Evolutionary conservation across 2,329 filamentous ascomycete species (phyloP).

Genomic region (Xylariomycetidae sp.): DNA sequence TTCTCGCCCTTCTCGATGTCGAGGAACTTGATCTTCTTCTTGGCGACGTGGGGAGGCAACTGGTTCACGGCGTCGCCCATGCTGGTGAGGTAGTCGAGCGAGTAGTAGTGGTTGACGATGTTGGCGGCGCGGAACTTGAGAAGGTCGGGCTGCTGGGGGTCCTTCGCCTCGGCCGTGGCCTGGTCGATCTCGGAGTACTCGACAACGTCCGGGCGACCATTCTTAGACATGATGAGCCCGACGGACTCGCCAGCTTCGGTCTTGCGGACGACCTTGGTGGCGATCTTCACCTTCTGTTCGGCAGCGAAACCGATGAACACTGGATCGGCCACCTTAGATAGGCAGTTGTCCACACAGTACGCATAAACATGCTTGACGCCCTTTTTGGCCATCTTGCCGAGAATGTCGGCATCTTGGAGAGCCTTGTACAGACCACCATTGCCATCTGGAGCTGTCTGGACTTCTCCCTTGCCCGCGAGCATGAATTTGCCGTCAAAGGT

Average conservation of each 20-base stretch:
- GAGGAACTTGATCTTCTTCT: constrained; percentile 94
- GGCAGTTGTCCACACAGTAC: constrained; percentile 98
- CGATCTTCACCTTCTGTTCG: constrained; percentile 84
- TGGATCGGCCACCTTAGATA: constrained; percentile 98
- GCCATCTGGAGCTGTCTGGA: constrained; percentile 92
- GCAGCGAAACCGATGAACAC: constrained; percentile 93
- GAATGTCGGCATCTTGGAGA: constrained; percentile 57
- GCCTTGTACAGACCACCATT: constrained; percentile 97
- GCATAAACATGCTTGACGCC: constrained; percentile 94
- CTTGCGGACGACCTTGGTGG: constrained; percentile 99
- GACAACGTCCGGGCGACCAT: constrained; percentile 93
- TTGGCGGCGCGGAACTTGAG: constrained; percentile 97
- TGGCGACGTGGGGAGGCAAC: constrained; percentile 90
- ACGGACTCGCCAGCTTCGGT: constrained; percentile 94
- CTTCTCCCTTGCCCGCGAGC: constrained; percentile 82
- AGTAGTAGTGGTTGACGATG: constrained; percentile 99
- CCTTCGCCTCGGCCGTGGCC: constrained; percentile 82
- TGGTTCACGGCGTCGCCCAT: constrained; percentile 83
- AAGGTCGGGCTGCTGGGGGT: constrained; percentile 72
- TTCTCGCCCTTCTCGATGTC: constrained; percentile 72
- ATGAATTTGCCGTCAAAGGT: constrained; percentile 97
- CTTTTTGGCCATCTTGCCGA: constrained; percentile 82
- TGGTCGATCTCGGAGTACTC: constrained; percentile 97
- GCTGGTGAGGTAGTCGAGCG: constrained; percentile 82
- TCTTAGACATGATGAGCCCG: constrained; percentile 89